Percentiles rank a stretch among this genome's conserved stretches.
Evolutionary conservation across 2,329 filamentous ascomycete genomes (phyloP).

Genomic region (Arthrobotrys conoides): DNA sequence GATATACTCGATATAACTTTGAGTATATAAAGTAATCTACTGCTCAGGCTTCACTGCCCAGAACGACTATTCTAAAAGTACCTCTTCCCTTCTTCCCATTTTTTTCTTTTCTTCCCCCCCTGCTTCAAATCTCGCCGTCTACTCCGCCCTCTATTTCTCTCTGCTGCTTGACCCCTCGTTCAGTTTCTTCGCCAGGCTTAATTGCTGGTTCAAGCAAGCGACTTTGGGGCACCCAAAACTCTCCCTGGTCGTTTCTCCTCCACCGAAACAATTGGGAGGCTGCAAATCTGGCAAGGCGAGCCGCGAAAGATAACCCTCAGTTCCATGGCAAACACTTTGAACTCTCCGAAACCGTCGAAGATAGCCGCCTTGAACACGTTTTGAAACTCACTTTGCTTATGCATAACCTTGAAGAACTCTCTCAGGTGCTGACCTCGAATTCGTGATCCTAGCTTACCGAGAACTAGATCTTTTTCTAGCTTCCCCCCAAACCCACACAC

Average conservation of each 20-base stretch:
- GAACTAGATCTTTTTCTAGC: slow-evolving; percentile 42
- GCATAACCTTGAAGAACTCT: slow-evolving; percentile 44
- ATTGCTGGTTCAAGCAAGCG: slow-evolving; percentile 36
- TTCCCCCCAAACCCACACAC: slow-evolving; percentile 26
- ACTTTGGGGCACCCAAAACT: slow-evolving; percentile 21
- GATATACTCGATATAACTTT: slow-evolving; percentile 19
- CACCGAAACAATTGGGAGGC: slow-evolving; percentile 47
- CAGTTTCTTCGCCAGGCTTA: slow-evolving; percentile 31
- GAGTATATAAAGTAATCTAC: background rate
- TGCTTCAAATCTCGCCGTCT: slow-evolving; percentile 1
- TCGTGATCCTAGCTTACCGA: slow-evolving; percentile 46
- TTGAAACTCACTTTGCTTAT: slow-evolving; percentile 43
- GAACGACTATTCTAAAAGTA: slow-evolving; percentile 22
- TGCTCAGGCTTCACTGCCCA: slow-evolving; percentile 30
- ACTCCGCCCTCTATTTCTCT: background rate
- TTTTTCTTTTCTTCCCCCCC: background rate
- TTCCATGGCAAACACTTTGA: slow-evolving; percentile 43
- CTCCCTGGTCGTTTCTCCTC: slow-evolving; percentile 52
- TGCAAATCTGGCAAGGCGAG: slow-evolving; percentile 53
- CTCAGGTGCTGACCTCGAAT: slow-evolving; percentile 43
- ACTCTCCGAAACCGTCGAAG: slow-evolving; percentile 35
- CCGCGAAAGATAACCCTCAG: slow-evolving; percentile 32
- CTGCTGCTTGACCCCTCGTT: background rate
- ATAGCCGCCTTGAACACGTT: slow-evolving; percentile 48
- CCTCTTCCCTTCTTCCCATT: slow-evolving; percentile 16